Evolutionary conservation across 192 early-diverging fungal genomes (phyloP).

Genomic region (Linnemannia elongata): DNA sequence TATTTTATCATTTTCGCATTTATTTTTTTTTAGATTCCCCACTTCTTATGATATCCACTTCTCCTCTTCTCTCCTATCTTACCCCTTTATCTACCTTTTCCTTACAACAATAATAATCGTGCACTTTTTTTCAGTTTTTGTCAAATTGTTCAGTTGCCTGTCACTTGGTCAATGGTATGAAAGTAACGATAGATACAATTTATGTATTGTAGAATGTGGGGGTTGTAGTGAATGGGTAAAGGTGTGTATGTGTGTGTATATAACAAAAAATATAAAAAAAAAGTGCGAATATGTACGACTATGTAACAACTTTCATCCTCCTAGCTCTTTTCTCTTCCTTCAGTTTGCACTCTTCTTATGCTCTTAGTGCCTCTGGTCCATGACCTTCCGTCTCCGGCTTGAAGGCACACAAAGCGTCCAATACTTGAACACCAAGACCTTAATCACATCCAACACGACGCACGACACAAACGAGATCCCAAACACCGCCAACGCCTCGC

Average conservation of each 20-base stretch:
- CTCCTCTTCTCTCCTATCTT: not conserved
- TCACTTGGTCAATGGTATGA: too few relatives aligned
- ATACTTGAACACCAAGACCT: conserved; percentile 84
- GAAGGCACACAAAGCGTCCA: conserved; percentile 81
- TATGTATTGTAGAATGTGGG: too few relatives aligned
- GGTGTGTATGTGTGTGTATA: too few relatives aligned
- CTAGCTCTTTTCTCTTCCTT: not conserved
- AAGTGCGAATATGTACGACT: too few relatives aligned
- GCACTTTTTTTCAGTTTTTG: not conserved
- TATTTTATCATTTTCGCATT: not conserved
- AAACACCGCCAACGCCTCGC: conserved; percentile 82
- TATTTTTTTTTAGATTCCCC: not conserved
- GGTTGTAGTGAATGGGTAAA: too few relatives aligned
- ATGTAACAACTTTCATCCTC: not conserved
- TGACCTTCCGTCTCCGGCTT: not conserved
- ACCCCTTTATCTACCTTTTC: not conserved
- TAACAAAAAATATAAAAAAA: too few relatives aligned
- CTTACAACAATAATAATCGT: not conserved
- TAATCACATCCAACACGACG: conserved; percentile 90
- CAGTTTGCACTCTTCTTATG: not conserved
- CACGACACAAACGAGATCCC: conserved; percentile 83
- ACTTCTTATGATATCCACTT: not conserved
- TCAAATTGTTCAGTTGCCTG: too few relatives aligned
- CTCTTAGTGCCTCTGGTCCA: not conserved
- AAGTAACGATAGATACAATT: too few relatives aligned